Conservation (phyloP, 257 asterid species). For the Petunia axillaris region DNA sequence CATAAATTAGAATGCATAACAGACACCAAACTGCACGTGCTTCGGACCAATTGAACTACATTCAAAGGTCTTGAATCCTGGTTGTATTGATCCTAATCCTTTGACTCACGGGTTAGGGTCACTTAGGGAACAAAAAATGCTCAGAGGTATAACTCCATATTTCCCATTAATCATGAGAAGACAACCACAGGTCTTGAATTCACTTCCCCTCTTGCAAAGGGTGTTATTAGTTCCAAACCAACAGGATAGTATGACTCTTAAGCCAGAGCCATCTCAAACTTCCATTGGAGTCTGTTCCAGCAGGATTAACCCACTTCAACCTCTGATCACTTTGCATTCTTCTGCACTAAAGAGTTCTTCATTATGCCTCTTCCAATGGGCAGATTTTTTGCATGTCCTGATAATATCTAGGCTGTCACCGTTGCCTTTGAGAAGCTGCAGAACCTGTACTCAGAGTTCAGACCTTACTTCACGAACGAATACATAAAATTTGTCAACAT, state of each 20-base stretch:
- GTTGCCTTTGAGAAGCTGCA: constrained; percentile 79
- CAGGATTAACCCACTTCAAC: constrained; percentile 26
- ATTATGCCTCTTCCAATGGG: constrained; percentile 79
- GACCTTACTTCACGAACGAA: neutral
- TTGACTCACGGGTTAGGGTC: too few species aligned
- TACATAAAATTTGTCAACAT: neutral
- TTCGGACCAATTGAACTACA: too few species aligned
- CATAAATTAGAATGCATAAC: too few species aligned
- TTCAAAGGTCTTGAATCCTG: too few species aligned
- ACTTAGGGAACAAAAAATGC: neutral
- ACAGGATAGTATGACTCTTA: neutral
- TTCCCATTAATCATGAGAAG: neutral
- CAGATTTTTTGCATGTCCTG: constrained; percentile 59
- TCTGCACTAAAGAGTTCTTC: constrained; percentile 75
- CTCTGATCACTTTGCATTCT: constrained; percentile 41
- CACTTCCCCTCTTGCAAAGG: neutral
- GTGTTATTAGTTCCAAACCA: neutral
- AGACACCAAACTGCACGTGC: too few species aligned
- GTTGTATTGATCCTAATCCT: too few species aligned
- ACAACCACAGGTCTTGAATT: neutral
- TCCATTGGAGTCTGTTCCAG: constrained; percentile 37
- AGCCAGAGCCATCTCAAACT: constrained; percentile 25
- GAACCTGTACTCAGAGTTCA: constrained; percentile 43
- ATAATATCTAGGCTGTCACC: constrained; percentile 80
- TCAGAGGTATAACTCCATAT: neutral